Evolutionary conservation across 352 stramenopile species (phyloP), one percentile per base, ranked within the genome.

Genomic region (Ochromonadaceae sp.): DNA sequence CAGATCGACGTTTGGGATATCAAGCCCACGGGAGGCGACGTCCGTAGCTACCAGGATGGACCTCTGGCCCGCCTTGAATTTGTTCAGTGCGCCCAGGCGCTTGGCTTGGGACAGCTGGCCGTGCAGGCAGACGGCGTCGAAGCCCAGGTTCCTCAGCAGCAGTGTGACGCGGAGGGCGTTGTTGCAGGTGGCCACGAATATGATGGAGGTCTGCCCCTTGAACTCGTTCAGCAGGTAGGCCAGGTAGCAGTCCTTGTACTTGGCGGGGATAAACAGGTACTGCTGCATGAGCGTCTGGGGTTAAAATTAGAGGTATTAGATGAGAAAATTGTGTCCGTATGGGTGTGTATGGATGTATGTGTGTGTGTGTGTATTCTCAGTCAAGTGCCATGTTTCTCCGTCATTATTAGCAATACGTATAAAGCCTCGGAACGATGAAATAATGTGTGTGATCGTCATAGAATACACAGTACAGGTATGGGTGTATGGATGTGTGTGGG

Each of bases 241-340:
- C 42, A 99, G 78, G 74, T 99, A 97, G 71, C 85, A 96, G 75
- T 98, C 92, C 82, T 98, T 98, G 26, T 96, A 98, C 71, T 98
- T 98, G 41, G 92, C 92, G 17, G 93, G 92, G 53, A 98, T 95
- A 76, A 99, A 98, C 0, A 98, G 67, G 71, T 98, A 99, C 77
- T 93, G 86, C 77, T 99, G 93, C 66, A 96, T 81, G 14, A 99
- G 80, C 62, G 92, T 96, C 55, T 63, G 35, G 20, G 40, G 22
- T 20, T 44, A 20, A 22, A 44, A 20, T 44, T 20, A 44, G 22
- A n/a, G n/a, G n/a, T n/a, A n/a, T n/a, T n/a, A n/a, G n/a, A n/a
- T n/a, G n/a, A n/a, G n/a, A n/a, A n/a, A n/a, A n/a, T n/a, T n/a
- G n/a, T n/a, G n/a, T n/a, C n/a, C n/a, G n/a, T n/a, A n/a, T n/a